Evolutionary conservation across 257 asterid genomes (phyloP), one percentile per base, ranked within the genome.

Genomic region (Nyctanthes arbortristis): DNA sequence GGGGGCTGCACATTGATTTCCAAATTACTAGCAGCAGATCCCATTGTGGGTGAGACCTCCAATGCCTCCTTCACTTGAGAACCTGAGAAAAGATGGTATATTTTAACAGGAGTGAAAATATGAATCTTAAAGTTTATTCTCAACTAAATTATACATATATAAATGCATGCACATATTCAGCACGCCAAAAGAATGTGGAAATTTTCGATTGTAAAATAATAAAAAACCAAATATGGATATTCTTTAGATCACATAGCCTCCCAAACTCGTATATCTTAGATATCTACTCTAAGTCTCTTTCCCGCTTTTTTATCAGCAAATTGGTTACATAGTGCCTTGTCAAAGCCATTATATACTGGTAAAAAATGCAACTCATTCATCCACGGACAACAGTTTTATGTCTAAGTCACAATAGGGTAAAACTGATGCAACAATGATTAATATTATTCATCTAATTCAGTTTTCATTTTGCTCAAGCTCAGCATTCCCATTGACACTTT

Each of bases 61-160:
- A 67, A 28, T 77, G 75, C 60, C 66, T 77, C 82, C 13, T 69
- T 67, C 61, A 66, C 67, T 20, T 75, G 22, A 71, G 32, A 20
- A 33, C 75, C 88, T 79, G 80, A 59, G 61, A 68, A 74, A 60
- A 40, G 4, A 59, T 12, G 63, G 54, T 11, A 25, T 30, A 49
- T 64, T 39, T 25, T 5, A 35, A 35, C 2, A 36, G 59, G 24
- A 52, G 24, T 52, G 29, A 20, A 22, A 43, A 22, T 24, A 22
- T 52, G 9, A 52, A 52, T 52, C 30, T 52, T 52, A n/a, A n/a
- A n/a, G n/a, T n/a, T n/a, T n/a, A n/a, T n/a, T n/a, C n/a, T n/a
- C n/a, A n/a, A n/a, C n/a, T n/a, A n/a, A n/a, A n/a, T n/a, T n/a
- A n/a, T n/a, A n/a, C n/a, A n/a, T n/a, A n/a, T n/a, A n/a, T n/a